Evolutionary conservation across 768 basidiomycete genomes (phyloP).

Genomic region (Pleurotus eryngii): DNA sequence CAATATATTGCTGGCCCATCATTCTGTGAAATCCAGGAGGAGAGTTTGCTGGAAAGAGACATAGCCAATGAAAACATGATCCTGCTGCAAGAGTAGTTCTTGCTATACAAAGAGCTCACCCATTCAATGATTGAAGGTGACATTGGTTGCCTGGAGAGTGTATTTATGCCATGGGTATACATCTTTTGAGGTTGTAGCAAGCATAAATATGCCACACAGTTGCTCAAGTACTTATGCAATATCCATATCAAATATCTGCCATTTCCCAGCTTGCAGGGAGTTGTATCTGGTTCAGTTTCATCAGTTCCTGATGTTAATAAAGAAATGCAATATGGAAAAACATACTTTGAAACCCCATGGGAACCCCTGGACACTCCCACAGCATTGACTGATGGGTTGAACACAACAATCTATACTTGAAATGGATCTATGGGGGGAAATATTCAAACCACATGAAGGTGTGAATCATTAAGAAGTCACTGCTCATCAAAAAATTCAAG

Average conservation of each 20-base stretch:
- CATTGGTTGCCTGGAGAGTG: conserved; percentile 25
- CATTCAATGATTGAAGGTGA: conserved; percentile 30
- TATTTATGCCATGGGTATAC: conserved; percentile 20
- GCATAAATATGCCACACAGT: conserved; percentile 30
- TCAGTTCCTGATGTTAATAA: neutral
- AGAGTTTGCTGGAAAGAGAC: conserved; percentile 18
- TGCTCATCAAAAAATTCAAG: conserved; percentile 31
- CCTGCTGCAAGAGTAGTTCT: conserved; percentile 26
- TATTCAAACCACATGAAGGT: conserved; percentile 29
- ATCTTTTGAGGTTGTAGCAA: conserved; percentile 29
- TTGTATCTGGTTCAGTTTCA: conserved; percentile 7
- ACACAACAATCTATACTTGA: conserved; percentile 40
- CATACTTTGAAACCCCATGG: conserved; percentile 34
- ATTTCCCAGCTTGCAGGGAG: conserved; percentile 7
- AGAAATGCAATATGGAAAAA: conserved; percentile 24
- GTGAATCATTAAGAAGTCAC: conserved; percentile 29
- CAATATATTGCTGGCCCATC: conserved; percentile 15
- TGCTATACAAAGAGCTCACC: conserved; percentile 38
- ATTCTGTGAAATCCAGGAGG: neutral
- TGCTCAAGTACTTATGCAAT: conserved; percentile 24
- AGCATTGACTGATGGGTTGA: conserved; percentile 39
- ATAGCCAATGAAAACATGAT: conserved; percentile 29
- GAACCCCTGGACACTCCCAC: conserved; percentile 23
- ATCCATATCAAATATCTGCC: conserved; percentile 22
- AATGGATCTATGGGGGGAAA: conserved; percentile 31